These are phyloP conservation scores for Brassica hybrid DNA, from an alignment of 441 rosid species.

Conservation along the genomic window DNA sequence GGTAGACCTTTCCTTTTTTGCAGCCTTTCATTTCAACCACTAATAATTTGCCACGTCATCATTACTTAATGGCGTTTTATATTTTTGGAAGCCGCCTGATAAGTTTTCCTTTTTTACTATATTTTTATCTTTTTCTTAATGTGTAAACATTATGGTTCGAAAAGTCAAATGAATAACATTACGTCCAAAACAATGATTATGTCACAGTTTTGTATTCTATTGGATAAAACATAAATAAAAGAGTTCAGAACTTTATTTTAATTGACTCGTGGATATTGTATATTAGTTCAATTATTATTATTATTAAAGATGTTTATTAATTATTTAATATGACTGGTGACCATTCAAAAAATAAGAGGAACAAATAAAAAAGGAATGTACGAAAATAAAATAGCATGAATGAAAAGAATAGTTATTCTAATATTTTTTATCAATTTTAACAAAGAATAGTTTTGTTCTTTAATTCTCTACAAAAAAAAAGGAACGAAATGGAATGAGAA, in stretches of 20 bases:
- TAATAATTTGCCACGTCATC: slow-evolving; percentile 8
- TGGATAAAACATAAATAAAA: not conserved
- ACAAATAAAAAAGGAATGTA: too few relatives aligned
- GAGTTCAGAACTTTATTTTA: not conserved
- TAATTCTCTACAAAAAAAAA: too few relatives aligned
- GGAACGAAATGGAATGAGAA: too few relatives aligned
- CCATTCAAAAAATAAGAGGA: too few relatives aligned
- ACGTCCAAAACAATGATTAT: not conserved
- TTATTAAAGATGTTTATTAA: not conserved
- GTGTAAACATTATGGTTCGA: not conserved
- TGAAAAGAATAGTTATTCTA: too few relatives aligned
- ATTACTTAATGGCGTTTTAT: not conserved
- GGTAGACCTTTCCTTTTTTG: slow-evolving; percentile 31
- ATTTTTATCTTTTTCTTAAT: too few relatives aligned
- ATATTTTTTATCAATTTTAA: too few relatives aligned
- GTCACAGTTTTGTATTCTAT: not conserved
- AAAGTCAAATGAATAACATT: not conserved
- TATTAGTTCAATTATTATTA: not conserved
- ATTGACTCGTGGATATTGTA: not conserved
- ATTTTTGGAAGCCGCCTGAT: slow-evolving; percentile 15
- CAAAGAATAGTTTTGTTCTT: too few relatives aligned
- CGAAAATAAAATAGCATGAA: too few relatives aligned
- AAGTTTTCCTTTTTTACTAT: slow-evolving; percentile 11
- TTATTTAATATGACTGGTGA: not conserved
- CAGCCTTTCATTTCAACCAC: slow-evolving; percentile 29